Conservation (phyloP, 306 rosid genomes). For the Cicer judaicum region DNA sequence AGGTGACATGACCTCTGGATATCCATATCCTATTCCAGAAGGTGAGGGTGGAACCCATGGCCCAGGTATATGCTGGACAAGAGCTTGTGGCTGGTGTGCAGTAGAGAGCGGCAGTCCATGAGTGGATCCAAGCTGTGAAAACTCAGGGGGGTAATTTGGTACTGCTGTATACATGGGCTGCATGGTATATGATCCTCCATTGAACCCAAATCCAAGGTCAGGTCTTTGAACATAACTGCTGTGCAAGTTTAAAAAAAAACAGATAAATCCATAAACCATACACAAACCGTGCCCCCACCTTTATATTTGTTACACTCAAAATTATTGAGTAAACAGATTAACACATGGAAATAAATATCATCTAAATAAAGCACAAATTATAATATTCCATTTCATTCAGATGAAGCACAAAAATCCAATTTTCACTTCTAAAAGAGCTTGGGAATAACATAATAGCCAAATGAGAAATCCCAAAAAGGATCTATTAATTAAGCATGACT, state of each 20-base stretch:
- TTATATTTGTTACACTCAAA: not conserved
- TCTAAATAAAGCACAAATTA: conserved; percentile 1
- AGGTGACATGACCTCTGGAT: conserved; percentile 73
- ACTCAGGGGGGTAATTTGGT: conserved; percentile 80
- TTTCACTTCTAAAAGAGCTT: not conserved
- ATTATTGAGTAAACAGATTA: not conserved
- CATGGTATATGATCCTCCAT: conserved; percentile 78
- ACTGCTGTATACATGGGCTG: conserved; percentile 90
- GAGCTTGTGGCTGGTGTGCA: conserved; percentile 73
- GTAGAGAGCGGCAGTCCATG: conserved; percentile 81
- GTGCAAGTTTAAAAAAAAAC: conserved; percentile 27
- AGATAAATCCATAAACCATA: conserved; percentile 10
- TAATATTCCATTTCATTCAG: conserved; percentile 1
- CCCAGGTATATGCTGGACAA: conserved; percentile 75
- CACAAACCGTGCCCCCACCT: not conserved
- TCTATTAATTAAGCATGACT: not conserved
- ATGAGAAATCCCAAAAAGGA: not conserved
- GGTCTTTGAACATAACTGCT: conserved; percentile 91
- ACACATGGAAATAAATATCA: not conserved
- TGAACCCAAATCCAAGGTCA: conserved; percentile 95
- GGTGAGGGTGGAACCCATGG: conserved; percentile 77
- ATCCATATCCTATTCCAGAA: conserved; percentile 84
- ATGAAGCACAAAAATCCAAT: not conserved
- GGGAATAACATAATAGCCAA: not conserved
- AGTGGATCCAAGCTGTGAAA: conserved; percentile 85